phyloP scores from a whole-genome alignment of 305 asterid species.

The Solanum hybrid region DNA sequence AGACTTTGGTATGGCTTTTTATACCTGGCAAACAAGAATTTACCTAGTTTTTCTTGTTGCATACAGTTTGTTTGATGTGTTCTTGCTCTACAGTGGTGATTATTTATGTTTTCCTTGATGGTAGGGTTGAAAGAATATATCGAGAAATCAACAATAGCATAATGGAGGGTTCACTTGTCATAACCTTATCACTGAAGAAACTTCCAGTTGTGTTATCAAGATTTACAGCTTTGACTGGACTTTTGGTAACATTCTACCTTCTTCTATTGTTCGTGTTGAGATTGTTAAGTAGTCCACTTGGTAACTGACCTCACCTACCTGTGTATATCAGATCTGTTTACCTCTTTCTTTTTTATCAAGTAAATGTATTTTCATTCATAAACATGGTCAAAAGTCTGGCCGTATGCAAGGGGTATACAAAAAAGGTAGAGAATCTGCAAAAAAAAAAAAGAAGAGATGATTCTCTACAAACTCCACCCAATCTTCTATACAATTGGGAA shows the following conservation, averaged over 20 bases:
- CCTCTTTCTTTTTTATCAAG: neutral
- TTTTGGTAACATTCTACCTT: conserved; percentile 53
- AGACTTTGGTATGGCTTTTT: conserved; percentile 58
- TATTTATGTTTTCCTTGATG: neutral
- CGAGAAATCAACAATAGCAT: conserved; percentile 87
- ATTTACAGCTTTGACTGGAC: conserved; percentile 93
- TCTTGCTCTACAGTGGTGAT: neutral
- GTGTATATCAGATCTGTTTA: neutral
- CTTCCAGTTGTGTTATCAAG: conserved; percentile 79
- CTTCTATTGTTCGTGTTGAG: neutral
- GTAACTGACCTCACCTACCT: neutral
- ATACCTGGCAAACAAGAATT: conserved; percentile 6
- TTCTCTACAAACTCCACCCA: neutral
- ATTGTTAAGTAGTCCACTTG: neutral
- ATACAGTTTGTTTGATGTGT: neutral
- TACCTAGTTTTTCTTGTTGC: neutral
- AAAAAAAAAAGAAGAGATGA: neutral
- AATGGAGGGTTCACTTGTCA: conserved; percentile 75
- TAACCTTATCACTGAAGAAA: conserved; percentile 65
- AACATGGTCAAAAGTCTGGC: neutral
- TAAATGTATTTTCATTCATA: neutral
- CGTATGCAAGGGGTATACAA: neutral
- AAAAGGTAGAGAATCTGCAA: neutral
- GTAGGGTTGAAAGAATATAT: conserved; percentile 93
- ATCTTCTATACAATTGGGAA: neutral